Base-by-base conservation (phyloP, 495 filamentous ascomycete species). In the Endocarpon pusillum region DNA sequence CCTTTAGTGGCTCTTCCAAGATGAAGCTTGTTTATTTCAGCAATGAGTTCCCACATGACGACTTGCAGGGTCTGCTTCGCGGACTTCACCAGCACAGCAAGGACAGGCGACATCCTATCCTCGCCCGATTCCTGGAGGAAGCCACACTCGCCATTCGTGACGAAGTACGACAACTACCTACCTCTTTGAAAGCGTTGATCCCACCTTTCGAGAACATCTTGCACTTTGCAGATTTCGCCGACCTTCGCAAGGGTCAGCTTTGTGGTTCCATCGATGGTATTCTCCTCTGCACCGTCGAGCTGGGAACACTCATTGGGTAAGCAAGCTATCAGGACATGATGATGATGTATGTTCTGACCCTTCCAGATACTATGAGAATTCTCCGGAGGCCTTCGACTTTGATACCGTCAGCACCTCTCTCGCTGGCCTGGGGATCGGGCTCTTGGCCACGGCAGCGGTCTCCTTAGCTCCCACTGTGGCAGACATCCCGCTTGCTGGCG, bases 11-110 rank as follows among this genome's bases (percentile, higher is more conserved):
- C 23, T 25, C 8, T 25, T 8, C 23, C 28, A 31, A 5, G 5
- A 36, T 59, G 18, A 41, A 59, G 39, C 38, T 62, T 16, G 27
- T 48, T 11, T 61, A 50, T 44, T 65, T 63, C 37, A 50, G 52
- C 38, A 62, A 63, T 35, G 54, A 59, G 25, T 56, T 59, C 33
- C 55, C 55, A 10, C 44, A 42, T 24, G 57, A 59, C 21, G 57
- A 62, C 37, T 34, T 62, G 10, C 30, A 44, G 17, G 36, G 55
- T 17, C 44, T 67, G 1, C 53, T 62, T 24, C 59, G 60, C 14
- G 44, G 44, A 3, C 42, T 67, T 6, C 53, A 54, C 23, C 41
- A 26, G 14, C 51, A 56, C 29, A 57, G 50, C 43, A 65, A 63
- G 33, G 54, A 59, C 34, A 54, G 39, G 21, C 23, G 34, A 4